phyloP scores from a whole-genome alignment of 805 yeast genomes.

The Candida morakotiae region DNA sequence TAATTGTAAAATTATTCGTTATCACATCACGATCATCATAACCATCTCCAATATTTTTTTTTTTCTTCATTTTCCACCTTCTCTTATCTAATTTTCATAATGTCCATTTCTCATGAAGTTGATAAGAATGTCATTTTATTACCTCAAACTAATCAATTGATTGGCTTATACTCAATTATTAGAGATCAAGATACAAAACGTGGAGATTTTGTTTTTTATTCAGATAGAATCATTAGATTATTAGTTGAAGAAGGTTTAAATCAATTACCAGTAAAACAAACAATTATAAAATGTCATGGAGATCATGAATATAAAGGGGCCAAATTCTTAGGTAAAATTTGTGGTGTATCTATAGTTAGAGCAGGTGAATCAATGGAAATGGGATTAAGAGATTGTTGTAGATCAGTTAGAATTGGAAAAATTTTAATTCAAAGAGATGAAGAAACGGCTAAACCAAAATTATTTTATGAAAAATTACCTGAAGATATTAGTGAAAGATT shows the following conservation, averaged over 20 bases:
- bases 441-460: slow-evolving; percentile 90
- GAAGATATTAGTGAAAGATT: slow-evolving; percentile 84
- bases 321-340: slow-evolving; percentile 82
- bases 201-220: slow-evolving; percentile 90
- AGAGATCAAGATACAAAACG: slow-evolving; percentile 78
- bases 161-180: slow-evolving; percentile 85
- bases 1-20: background rate
- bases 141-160: slow-evolving; percentile 85
- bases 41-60: background rate
- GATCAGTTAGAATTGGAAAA: slow-evolving; percentile 95
- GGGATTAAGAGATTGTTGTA: slow-evolving; percentile 94
- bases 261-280: slow-evolving; percentile 80
- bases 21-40: background rate
- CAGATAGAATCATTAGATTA: slow-evolving; percentile 90
- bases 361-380: slow-evolving; percentile 99
- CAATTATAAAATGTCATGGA: slow-evolving; percentile 70
- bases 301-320: slow-evolving; percentile 71
- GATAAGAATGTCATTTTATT: slow-evolving; percentile 60
- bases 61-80: background rate
- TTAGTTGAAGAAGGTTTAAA: slow-evolving; percentile 95
- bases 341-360: slow-evolving; percentile 96
- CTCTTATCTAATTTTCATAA: background rate
- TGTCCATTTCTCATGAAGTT: slow-evolving; percentile 15
- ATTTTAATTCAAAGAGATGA: slow-evolving; percentile 96
- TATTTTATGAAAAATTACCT: slow-evolving; percentile 92